Evolutionary conservation across 2,329 filamentous ascomycete species (phyloP), one percentile per base, ranked within the genome.

Genomic region (Ophidiomyces ophidiicola): DNA sequence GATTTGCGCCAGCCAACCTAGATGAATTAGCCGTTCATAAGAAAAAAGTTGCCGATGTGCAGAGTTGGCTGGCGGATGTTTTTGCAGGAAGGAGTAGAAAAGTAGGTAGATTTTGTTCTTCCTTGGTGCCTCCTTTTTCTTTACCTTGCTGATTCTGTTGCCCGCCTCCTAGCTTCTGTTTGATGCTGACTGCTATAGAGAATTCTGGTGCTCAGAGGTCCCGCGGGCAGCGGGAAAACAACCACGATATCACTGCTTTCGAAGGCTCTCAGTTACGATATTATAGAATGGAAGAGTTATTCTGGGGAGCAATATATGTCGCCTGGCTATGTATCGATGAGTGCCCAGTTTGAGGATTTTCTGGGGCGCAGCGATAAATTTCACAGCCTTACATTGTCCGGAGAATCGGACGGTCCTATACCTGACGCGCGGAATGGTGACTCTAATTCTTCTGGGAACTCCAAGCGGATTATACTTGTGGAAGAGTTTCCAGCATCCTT

Each of bases 11-110:
- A 0, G 53, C 58, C 2, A 80, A 73, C 49, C 58, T 94, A 8
- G 78, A 86, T 11, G 88, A 96, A 61, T 67, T 98, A 32, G 88
- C 82, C 0, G 88, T 98, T 12, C 87, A 98, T 59, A 94, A 92
- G 66, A 90, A 76, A 51, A 98, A 98, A 59, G 82, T 96, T 4
- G 64, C 75, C 2, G 87, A 96, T 61, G 87, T 96, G 32, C 74
- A 78, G 43, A 70, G 64, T 43, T 96, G 90, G 87, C 64, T 98
- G 23, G 75, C 82, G 30, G 74, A 79, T 53, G 82, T 85, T 12
- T 72, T 85, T 45, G 58, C 61, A 18, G 82, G 83, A 30, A 62
- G 55, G 32, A 57, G 59, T 39, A 60, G 58, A 43, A 54, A 54
- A 45, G 62, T 64, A 48, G 47, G 60, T 49, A 24, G 30, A 21